Evolutionary conservation across 768 basidiomycete species (phyloP), one percentile per base, ranked within the genome.

Genomic region (Polyporus arcularius): DNA sequence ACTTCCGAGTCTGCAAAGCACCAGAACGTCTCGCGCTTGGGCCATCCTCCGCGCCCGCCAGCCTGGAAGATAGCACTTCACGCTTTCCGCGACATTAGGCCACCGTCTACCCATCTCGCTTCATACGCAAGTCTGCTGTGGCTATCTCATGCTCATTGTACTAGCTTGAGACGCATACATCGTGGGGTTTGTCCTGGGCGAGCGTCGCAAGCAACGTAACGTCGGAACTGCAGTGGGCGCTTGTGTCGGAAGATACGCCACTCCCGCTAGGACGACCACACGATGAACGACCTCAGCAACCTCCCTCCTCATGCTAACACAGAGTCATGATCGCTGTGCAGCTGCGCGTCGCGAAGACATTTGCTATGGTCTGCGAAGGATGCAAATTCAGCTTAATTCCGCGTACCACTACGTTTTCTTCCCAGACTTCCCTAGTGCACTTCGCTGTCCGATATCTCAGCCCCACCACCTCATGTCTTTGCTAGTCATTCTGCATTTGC

Each of bases 1-100:
- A 61, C 59, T 62, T 67, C 66, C 66, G 62, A 63, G 57, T 42
- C 54, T 56, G 55, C 65, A 64, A 61, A 61, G 57, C 58, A 50
- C 54, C 53, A 58, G 58, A 59, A 58, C 65, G 49, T 35, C 58
- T 60, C 52, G 59, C 63, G 63, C 63, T 64, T 58, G 63, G 55
- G 55, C 63, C 63, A 64, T 52, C 54, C 57, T 64, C 59, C 55
- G 63, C 58, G 58, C 58, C 55, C 59, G 58, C 21, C 41, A 53
- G 45, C 40, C 39, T 47, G 63, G 58, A 60, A 64, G 58, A 55
- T 64, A 53, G 51, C 51, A 28, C 52, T 55, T 15, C 15, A 4
- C 54, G 21, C 30, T 18, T 47, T 63, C 49, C 16, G 31, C 48
- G 14, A 46, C 10, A 3, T 26, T 50, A 10, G 4, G 11, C 30